These are phyloP conservation scores for Cocos nucifera DNA, from an alignment of 176 grass and related monocot genomes.

Conservation along the genomic window DNA sequence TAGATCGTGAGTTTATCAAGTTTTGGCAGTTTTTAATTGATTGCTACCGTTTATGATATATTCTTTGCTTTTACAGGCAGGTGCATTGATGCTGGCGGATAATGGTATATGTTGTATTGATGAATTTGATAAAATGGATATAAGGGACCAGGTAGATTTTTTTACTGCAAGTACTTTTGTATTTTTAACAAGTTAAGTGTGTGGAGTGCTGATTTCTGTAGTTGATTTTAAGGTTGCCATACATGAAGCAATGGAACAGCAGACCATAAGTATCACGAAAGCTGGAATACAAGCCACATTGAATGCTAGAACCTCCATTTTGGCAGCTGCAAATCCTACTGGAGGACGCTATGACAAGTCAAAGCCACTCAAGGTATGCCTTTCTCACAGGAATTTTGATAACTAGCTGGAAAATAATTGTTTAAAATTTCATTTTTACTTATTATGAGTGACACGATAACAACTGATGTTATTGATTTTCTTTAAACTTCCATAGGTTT, in stretches of 20 bases:
- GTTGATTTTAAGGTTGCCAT: slow-evolving; percentile 75
- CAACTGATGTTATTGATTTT: too few species aligned
- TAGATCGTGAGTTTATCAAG: too few species aligned
- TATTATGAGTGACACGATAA: too few species aligned
- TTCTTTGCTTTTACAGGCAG: slow-evolving; percentile 51
- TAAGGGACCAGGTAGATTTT: slow-evolving; percentile 72
- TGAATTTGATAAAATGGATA: slow-evolving; percentile 99
- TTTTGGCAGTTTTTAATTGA: slow-evolving; percentile 12
- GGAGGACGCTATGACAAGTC: slow-evolving; percentile 89
- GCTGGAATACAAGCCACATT: slow-evolving; percentile 96
- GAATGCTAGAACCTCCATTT: slow-evolving; percentile 94
- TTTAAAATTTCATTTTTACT: too few species aligned
- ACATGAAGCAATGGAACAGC: slow-evolving; percentile 99
- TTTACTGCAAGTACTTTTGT: not conserved
- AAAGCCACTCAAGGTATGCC: slow-evolving; percentile 83
- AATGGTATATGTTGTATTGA: slow-evolving; percentile 97
- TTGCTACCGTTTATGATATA: slow-evolving; percentile 3
- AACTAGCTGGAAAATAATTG: too few species aligned
- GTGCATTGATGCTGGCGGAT: slow-evolving; percentile 97
- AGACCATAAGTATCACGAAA: slow-evolving; percentile 99
- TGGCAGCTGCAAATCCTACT: slow-evolving; percentile 93
- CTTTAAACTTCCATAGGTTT: too few species aligned
- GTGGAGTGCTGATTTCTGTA: slow-evolving; percentile 12
- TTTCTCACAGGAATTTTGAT: not conserved
- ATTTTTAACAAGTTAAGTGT: not conserved